phyloP scores from a whole-genome alignment of 768 basidiomycete species.

The Termitomyces sp. region DNA sequence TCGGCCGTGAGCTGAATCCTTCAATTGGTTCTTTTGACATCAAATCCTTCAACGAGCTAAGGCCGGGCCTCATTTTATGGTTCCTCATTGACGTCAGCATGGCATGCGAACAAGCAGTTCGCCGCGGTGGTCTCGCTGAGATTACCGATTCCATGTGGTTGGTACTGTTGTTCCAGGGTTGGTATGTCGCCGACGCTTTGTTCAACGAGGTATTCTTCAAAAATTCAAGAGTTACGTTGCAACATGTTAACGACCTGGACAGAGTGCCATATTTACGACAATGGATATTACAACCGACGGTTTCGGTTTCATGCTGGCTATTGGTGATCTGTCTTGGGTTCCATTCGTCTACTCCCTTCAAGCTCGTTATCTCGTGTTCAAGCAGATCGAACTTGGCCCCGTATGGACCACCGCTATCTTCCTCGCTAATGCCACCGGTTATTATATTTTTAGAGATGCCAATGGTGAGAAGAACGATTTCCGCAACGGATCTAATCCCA shows the following conservation, averaged over 20 bases:
- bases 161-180: constrained; percentile 76
- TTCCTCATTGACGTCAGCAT: constrained; percentile 83
- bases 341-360: constrained; percentile 93
- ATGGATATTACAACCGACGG: constrained; percentile 99
- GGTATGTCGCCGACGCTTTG: constrained; percentile 81
- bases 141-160: constrained; percentile 92
- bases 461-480: constrained; percentile 97
- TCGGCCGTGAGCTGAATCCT: constrained; percentile 94
- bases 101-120: constrained; percentile 84
- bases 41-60: constrained; percentile 77
- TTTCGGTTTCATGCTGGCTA: constrained; percentile 96
- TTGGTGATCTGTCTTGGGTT: constrained; percentile 91
- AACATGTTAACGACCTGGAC: neutral
- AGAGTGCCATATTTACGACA: constrained; percentile 87
- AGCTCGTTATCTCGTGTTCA: constrained; percentile 92
- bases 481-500: constrained; percentile 88
- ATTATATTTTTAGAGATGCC: constrained; percentile 83
- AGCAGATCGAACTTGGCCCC: constrained; percentile 71
- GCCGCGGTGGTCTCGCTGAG: constrained; percentile 57
- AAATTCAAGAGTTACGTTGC: neutral
- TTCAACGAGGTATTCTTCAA: constrained; percentile 75
- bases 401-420: constrained; percentile 52
- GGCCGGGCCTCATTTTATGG: constrained; percentile 92
- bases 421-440: constrained; percentile 63
- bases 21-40: constrained; percentile 63